These are phyloP conservation scores for Coemansia sp. DNA, from an alignment of 192 early-diverging fungal species.

Conservation along the genomic window DNA sequence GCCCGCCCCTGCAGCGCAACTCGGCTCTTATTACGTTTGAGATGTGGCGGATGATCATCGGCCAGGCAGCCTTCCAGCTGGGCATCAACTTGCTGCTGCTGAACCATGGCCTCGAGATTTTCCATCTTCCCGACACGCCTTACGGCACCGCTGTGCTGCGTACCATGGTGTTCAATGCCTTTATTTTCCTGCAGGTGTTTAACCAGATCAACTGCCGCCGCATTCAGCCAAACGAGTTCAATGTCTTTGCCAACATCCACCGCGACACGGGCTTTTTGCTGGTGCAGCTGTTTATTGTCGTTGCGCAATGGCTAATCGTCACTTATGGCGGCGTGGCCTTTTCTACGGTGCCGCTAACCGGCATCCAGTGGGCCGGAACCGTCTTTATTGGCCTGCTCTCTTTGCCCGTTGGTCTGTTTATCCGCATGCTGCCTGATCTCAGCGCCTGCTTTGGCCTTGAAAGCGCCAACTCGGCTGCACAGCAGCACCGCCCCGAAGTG, in stretches of 20 bases:
- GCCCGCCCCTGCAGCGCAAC: conserved; percentile 70
- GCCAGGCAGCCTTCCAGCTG: conserved; percentile 90
- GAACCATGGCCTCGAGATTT: conserved; percentile 58
- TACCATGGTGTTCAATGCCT: conserved; percentile 91
- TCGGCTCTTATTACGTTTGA: conserved; percentile 79
- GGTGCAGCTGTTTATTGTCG: conserved; percentile 71
- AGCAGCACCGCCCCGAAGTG: conserved; percentile 53
- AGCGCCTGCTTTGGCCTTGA: conserved; percentile 54
- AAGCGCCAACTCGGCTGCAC: conserved; percentile 47
- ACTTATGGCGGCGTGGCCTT: conserved; percentile 87
- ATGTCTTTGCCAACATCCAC: conserved; percentile 85
- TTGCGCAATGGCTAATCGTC: conserved; percentile 81
- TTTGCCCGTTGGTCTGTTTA: conserved; percentile 73
- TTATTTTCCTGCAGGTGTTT: conserved; percentile 93
- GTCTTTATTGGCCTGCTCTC: conserved; percentile 77
- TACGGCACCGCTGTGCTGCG: conserved; percentile 55
- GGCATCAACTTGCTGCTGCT: conserved; percentile 64
- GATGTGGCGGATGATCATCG: conserved; percentile 93
- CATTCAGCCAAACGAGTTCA: conserved; percentile 67
- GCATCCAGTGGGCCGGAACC: conserved; percentile 75
- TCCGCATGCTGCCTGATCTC: conserved; percentile 79
- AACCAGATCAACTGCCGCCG: conserved; percentile 91
- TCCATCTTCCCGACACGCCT: conserved; percentile 50
- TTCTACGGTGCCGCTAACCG: conserved; percentile 68
- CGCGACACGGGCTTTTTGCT: conserved; percentile 77